phyloP scores from a whole-genome alignment of 208 protist genomes.

The Phytomonas sp. region DNA sequence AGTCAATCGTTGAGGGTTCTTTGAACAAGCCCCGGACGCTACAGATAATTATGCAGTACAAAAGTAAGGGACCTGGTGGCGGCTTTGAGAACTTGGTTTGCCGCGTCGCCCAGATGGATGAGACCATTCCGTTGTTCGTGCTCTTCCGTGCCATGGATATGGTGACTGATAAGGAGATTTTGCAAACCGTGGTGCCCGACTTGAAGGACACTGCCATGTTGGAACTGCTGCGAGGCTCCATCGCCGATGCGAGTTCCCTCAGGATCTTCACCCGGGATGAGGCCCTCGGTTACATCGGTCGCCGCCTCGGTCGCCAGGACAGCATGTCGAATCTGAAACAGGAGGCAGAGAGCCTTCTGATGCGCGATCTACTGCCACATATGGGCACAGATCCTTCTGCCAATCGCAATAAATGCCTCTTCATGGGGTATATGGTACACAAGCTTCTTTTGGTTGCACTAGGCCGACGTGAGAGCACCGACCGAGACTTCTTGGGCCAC shows the following conservation, averaged over 20 bases:
- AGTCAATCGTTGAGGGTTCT: conserved; percentile 89
- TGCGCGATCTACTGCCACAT: conserved; percentile 84
- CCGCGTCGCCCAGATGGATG: conserved; percentile 91
- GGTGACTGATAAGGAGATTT: conserved; percentile 94
- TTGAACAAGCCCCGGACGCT: conserved; percentile 83
- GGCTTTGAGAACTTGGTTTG: conserved; percentile 77
- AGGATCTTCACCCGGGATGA: conserved; percentile 92
- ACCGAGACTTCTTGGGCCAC: conserved; percentile 99
- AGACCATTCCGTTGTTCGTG: conserved; percentile 89
- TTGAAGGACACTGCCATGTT: conserved; percentile 81
- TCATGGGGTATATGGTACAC: conserved; percentile 97
- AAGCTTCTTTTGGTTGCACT: conserved; percentile 91
- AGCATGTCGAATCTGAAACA: conserved; percentile 75
- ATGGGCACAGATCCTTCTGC: conserved; percentile 77
- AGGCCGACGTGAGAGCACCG: conserved; percentile 89
- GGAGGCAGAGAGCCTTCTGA: conserved; percentile 91
- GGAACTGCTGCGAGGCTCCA: conserved; percentile 78
- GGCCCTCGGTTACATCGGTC: conserved; percentile 94
- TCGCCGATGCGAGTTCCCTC: conserved; percentile 88
- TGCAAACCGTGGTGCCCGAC: conserved; percentile 88
- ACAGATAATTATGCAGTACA: conserved; percentile 92
- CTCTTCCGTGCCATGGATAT: conserved; percentile 96
- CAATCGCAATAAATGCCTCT: conserved; percentile 94
- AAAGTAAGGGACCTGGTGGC: conserved; percentile 91
- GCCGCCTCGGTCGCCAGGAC: conserved; percentile 74